These are phyloP conservation scores for Cephalotrichum gorgonifer DNA, from an alignment of 2,329 filamentous ascomycete genomes.

Conservation along the genomic window DNA sequence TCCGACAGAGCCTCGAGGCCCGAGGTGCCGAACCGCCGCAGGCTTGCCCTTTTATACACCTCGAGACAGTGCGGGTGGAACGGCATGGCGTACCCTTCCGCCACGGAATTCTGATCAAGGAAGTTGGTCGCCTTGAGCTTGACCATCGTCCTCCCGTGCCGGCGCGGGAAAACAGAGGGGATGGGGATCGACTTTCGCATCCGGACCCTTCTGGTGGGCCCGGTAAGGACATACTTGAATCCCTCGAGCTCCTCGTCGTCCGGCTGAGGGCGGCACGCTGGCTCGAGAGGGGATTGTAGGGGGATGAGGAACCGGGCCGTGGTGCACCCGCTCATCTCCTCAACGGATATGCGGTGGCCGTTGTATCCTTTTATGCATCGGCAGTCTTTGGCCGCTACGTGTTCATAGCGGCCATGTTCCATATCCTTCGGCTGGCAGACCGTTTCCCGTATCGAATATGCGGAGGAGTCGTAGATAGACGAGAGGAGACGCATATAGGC, in stretches of 20 bases:
- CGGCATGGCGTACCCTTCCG: constrained; percentile 9
- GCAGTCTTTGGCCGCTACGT: constrained; percentile 13
- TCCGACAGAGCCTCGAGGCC: constrained; percentile 11
- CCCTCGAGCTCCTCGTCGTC: neutral
- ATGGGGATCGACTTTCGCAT: too few relatives aligned
- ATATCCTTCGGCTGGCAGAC: too few relatives aligned
- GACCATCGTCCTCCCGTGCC: neutral
- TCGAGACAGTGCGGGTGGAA: constrained; percentile 20
- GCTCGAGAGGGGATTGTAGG: constrained; percentile 5
- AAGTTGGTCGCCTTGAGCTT: neutral
- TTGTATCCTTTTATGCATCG: constrained; percentile 9
- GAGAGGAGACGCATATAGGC: neutral
- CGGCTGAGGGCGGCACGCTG: neutral
- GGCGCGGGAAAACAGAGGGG: neutral
- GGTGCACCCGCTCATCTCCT: constrained; percentile 16
- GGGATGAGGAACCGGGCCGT: constrained; percentile 15
- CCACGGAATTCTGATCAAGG: neutral
- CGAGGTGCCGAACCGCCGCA: constrained; percentile 8
- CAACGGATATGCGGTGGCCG: constrained; percentile 12
- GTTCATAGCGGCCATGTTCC: neutral
- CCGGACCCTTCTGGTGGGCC: neutral
- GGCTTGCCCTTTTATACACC: constrained; percentile 15
- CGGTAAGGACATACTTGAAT: neutral
- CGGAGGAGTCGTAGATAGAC: neutral
- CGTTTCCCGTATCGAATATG: too few relatives aligned